A percentile compares a stretch with the other conserved stretches of the same genome.
These are phyloP conservation scores for Brachypodium distachyon DNA, from an alignment of 202 grass and related monocot genomes.

Conservation along the genomic window DNA sequence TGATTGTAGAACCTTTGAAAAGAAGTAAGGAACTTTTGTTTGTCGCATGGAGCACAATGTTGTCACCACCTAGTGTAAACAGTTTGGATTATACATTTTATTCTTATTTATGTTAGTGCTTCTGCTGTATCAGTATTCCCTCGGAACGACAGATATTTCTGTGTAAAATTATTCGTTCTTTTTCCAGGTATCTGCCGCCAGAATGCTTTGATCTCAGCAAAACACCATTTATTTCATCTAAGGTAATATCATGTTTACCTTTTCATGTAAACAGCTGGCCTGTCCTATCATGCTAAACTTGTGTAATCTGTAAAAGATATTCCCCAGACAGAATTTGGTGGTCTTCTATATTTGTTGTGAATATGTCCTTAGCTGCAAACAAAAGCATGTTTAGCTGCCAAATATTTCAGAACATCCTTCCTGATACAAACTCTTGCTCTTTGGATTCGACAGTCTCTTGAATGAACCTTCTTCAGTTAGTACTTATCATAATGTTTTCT, in stretches of 20 bases:
- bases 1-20: conserved; percentile 2
- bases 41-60: neutral
- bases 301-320: neutral
- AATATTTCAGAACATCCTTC: neutral
- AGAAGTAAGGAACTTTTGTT: neutral
- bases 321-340: neutral
- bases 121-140: conserved; percentile 2
- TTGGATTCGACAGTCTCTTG: neutral
- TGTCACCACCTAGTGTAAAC: neutral
- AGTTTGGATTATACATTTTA: neutral
- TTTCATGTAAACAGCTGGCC: conserved; percentile 1
- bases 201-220: conserved; percentile 97
- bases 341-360: neutral
- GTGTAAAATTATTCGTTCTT: neutral
- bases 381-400: conserved; percentile 6
- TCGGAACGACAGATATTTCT: neutral
- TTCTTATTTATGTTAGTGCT: neutral
- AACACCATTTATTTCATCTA: conserved; percentile 97
- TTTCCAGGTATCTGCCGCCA: conserved; percentile 93
- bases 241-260: conserved; percentile 49
- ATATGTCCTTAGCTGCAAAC: neutral
- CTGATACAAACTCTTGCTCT: neutral
- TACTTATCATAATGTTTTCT: neutral
- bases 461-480: neutral
- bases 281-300: neutral